Evolutionary conservation across 1,284 basidiomycete species (phyloP), one percentile per base, ranked within the genome.

Genomic region (Pyrrhoderma lamaoense): DNA sequence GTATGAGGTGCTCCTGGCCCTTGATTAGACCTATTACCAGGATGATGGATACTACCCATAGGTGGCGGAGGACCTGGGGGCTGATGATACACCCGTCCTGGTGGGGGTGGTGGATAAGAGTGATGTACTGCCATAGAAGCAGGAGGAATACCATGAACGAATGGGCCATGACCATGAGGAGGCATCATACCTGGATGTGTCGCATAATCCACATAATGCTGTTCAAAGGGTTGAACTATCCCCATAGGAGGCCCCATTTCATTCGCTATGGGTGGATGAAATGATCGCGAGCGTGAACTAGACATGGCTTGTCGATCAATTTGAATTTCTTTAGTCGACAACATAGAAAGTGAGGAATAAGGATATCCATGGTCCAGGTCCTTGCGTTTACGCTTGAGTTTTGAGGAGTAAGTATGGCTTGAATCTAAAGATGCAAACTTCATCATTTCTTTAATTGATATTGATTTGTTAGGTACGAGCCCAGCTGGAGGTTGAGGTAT

Each of bases 401-500:
- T 54, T 4, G n/a, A 5, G 37, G 42, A 46, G 35, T 22, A 47
- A 8, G 47, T 47, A 19, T 45, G 53, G n/a, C 42, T 50, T 8
- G 45, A 39, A 18, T 61, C 61, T 42, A 62, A 64, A 0, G 65
- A 63, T 40, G 63, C 61, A 9, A 61, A 57, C 51, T 65, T 67
- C 45, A 70, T 59, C 7, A 69, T 61, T 18, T 70, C 68, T 19
- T 62, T 63, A n/a, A 70, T 57, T 13, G 64, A 45, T 39, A 52
- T 18, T 23, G 47, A 52, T 38, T 53, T 65, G 8, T 65, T 64
- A 1, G 67, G 59, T 5, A 61, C 57, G n/a, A 60, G 62, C 5
- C 65, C 56, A 18, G 67, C 63, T 34, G 56, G 60, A 0, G 65
- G 63, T 8, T 60, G 58, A 7, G 71, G 70, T 16, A 71, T 65